Percentiles rank a stretch among this genome's conserved stretches.
These are phyloP conservation scores for Cladobotryum mycophilum DNA, from an alignment of 2,329 filamentous ascomycete genomes.

Conservation along the genomic window DNA sequence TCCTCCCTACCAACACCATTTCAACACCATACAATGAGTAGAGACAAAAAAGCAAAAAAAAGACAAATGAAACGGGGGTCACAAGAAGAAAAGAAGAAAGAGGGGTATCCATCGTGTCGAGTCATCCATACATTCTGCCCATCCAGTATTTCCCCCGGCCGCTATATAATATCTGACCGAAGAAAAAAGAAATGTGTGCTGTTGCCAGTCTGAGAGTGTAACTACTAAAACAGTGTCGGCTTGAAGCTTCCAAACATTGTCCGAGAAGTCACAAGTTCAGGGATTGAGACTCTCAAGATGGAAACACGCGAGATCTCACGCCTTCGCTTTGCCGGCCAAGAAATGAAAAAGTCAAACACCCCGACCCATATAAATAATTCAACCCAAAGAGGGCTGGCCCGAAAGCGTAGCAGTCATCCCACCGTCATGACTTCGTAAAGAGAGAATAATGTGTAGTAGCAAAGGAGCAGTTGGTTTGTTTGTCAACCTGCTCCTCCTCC, in stretches of 20 bases:
- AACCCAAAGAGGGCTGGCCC: slow-evolving; percentile 2
- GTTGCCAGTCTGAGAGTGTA: slow-evolving; percentile 30
- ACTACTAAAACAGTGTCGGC: slow-evolving; percentile 4
- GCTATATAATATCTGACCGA: slow-evolving; percentile 15
- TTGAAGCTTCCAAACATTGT: neutral
- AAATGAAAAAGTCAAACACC: slow-evolving; percentile 10
- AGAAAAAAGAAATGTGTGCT: slow-evolving; percentile 22
- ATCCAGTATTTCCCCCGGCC: slow-evolving; percentile 25
- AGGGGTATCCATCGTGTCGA: slow-evolving; percentile 40
- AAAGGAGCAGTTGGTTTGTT: slow-evolving; percentile 15
- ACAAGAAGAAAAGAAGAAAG: slow-evolving; percentile 19
- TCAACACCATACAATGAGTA: slow-evolving; percentile 7
- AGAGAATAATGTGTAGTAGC: slow-evolving; percentile 14
- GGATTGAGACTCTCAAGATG: neutral
- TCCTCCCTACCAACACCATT: slow-evolving; percentile 2
- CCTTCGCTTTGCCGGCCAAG: slow-evolving; percentile 11
- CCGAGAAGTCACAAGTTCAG: neutral
- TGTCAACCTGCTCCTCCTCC: neutral
- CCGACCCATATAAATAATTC: slow-evolving; percentile 9
- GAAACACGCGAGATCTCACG: neutral
- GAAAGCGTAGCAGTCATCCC: slow-evolving; percentile 7
- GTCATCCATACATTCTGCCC: slow-evolving; percentile 40
- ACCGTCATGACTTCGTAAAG: slow-evolving; percentile 32
- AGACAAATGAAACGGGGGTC: slow-evolving; percentile 17
- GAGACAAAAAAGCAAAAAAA: slow-evolving; percentile 20